Evolutionary conservation across 805 yeast species (phyloP).

Genomic region (Zygoascus ofunaensis): DNA sequence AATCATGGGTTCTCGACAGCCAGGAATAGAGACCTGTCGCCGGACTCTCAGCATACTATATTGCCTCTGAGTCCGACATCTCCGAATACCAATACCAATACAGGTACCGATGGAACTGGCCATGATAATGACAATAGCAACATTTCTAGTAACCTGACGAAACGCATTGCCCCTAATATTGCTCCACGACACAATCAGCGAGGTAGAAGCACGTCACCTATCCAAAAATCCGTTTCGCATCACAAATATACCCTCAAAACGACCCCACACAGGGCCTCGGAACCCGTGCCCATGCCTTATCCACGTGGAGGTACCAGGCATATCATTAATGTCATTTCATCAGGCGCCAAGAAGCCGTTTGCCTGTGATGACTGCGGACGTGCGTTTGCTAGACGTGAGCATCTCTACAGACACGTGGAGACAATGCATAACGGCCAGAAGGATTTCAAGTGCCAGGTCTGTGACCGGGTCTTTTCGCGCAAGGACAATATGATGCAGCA

Average conservation of each 20-base stretch:
- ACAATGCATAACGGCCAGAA: constrained; percentile 21
- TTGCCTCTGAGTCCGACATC: not conserved
- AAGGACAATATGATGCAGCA: constrained; percentile 23
- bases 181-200: not conserved
- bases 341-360: constrained; percentile 15
- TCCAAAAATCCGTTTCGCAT: too few relatives aligned
- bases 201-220: not conserved
- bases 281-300: not conserved
- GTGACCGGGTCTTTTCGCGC: constrained; percentile 17
- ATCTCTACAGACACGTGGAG: constrained; percentile 18
- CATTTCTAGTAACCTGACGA: too few relatives aligned
- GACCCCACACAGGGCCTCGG: not conserved
- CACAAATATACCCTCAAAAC: not conserved
- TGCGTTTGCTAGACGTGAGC: constrained; percentile 20
- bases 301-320: constrained; percentile 1
- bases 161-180: too few relatives aligned
- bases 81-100: not conserved
- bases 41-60: not conserved
- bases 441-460: constrained; percentile 16
- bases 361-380: constrained; percentile 18
- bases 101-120: not conserved
- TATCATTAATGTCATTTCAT: constrained; percentile 7
- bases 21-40: not conserved
- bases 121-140: too few relatives aligned
- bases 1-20: not conserved